Base-by-base conservation (phyloP, 148 eudicot species). In the Drosera capensis region DNA sequence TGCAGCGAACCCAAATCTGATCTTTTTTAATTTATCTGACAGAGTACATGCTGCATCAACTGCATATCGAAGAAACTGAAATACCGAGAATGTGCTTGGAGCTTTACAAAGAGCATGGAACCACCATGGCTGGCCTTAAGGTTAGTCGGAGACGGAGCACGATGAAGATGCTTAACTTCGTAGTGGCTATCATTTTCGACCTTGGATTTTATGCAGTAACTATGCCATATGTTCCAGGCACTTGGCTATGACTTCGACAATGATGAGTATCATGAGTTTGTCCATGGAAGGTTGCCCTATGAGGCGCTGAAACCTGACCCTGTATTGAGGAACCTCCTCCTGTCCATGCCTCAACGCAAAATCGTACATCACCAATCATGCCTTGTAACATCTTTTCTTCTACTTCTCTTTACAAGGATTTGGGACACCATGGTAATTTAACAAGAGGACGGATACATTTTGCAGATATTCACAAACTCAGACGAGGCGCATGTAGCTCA, bases 91-190 rank as follows among this genome's bases (percentile, higher is more conserved):
- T 80, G 81, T 88, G 96, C 35, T 52, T 88, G 41, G 96, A 88
- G 3, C 64, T 88, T 48, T 88, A 88, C 57, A 71, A 63, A 58
- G 94, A 88, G 64, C 46, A 88, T 28, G 96, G 96, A 47, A 88
- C 96, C 28, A 88, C 96, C n/a, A 83, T 88, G 96, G 96, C 94
- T 23, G 96, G 96, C 28, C 75, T 88, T 14, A 88, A 79, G 96
- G 96, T 83, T 7, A n/a, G 8, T 1, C 7, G 31, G 23, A 7
- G 34, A 44, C n/a, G n/a, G n/a, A n/a, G n/a, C n/a, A n/a, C n/a
- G n/a, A 31, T 44, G 9, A 14, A 15, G 17, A 15, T 20, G 4
- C 2, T 38, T 34, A 11, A 34, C 38, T 4, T 34, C 38, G 3
- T 34, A 2, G 16, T 38, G 25, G 3, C 7, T 38, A n/a, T 40